A percentile compares a stretch with the other conserved stretches of the same genome.
Evolutionary conservation across 2,329 filamentous ascomycete species (phyloP).

Genomic region (Colletotrichum sp.): DNA sequence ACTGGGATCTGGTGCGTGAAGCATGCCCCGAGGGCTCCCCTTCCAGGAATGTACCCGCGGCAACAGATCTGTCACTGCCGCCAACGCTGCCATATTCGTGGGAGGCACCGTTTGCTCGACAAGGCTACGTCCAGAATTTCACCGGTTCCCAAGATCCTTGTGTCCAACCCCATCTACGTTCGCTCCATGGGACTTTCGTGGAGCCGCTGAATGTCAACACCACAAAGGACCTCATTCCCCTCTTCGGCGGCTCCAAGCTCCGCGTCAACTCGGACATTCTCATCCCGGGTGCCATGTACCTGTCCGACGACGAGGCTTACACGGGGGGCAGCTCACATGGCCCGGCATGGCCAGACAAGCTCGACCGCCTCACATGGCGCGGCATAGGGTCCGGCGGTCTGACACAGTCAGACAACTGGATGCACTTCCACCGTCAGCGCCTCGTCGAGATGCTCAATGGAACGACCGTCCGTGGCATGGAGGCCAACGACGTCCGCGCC

Average conservation of each 20-base stretch:
- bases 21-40: constrained; percentile 63
- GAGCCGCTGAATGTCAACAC: constrained; percentile 56
- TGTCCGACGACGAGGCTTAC: constrained; percentile 62
- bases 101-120: constrained; percentile 39
- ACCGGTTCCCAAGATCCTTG: constrained; percentile 64
- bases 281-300: constrained; percentile 70
- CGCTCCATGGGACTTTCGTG: constrained; percentile 62
- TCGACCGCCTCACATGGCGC: constrained; percentile 64
- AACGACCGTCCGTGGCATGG: constrained; percentile 56
- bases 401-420: constrained; percentile 62
- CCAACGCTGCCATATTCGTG: constrained; percentile 39
- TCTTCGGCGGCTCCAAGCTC: constrained; percentile 68
- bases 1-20: constrained; percentile 63
- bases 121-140: constrained; percentile 63
- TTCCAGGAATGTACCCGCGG: constrained; percentile 39
- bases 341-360: constrained; percentile 63
- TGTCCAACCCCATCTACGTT: constrained; percentile 56
- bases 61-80: constrained; percentile 33
- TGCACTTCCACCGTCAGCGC: constrained; percentile 73
- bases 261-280: constrained; percentile 69
- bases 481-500: constrained; percentile 43
- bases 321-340: constrained; percentile 61
- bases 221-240: constrained; percentile 60
- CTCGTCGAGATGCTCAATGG: constrained; percentile 73
- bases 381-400: constrained; percentile 68